Base-by-base conservation (phyloP, 1,284 basidiomycete species). In the Trametes versicolor region DNA sequence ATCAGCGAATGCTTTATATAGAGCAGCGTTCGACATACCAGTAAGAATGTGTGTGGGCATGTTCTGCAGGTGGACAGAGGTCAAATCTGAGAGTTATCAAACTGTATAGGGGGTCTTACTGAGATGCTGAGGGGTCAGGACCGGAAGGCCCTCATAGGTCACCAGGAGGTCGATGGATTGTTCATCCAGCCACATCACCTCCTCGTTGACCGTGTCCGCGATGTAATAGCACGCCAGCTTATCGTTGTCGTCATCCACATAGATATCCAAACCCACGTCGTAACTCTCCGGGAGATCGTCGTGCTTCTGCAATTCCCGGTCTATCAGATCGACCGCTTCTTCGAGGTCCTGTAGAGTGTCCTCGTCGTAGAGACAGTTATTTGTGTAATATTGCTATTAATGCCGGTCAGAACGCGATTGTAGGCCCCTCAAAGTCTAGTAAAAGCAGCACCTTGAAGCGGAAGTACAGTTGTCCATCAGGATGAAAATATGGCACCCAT, bases 181-280 rank as follows among this genome's bases (percentile, higher is more conserved):
- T 1, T 70, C 57, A 0, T 62, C 57, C 8, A 72, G 50, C 68
- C 70, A 75, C 37, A 73, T 67, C 1, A 75, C 59, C 36, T 67
- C 61, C 37, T 64, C 43, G 4, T 41, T 43, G 2, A 25, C 12
- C 37, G 50, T 51, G 50, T 70, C 64, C 41, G 45, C 65, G 0
- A 72, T 55, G 54, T 75, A 75, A 39, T 75, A 74, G 36, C 56
- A 69, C 6, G 57, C 61, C 4, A 65, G n/a, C 37, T 54, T 58
- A 7, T 53, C 60, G 0, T n/a, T 45, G 4, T 60, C 66, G 4
- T 62, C 67, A 25, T 65, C 58, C 4, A 51, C 34, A 9, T 37
- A 32, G 0, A 68, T 39, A 19, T 65, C 51, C n/a, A 74, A 10
- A 0, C 64, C 53, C 2, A 72, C 53, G 12, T 74, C 71, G 21